Base-by-base conservation (phyloP, 2,329 filamentous ascomycete species). In the Sporothrix brasiliensis region DNA sequence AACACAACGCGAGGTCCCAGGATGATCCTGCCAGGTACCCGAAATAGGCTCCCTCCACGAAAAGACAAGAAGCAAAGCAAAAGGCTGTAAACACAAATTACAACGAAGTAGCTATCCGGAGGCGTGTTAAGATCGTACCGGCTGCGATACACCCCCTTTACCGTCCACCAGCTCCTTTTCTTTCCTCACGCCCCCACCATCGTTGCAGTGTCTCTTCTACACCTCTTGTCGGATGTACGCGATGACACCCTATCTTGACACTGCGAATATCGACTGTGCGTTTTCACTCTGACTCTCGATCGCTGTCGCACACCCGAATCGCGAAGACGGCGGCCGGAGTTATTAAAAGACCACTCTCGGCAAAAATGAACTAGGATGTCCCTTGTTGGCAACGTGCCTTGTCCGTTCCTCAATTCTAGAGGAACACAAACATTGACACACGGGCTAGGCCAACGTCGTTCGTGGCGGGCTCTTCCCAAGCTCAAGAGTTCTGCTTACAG, bases 11-110 rank as follows among this genome's bases (percentile, higher is more conserved):
- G 7, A 27, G 13, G 30, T 21, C 24, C 52, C 39, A 39, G 50
- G 66, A 13, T 68, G n/a, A 14, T 24, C 19, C 50, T 56, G 52
- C 49, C 66, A 68, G 52, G 66, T 68, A 58, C 66, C 66, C 66
- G 53, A 58, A 68, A 47, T 68, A 47, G 34, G 50, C 39, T 49
- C 39, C 39, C 27, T 1, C 30, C 30, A 58, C 39, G 54, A 7
- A 58, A n/a, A n/a, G 6, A 58, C 27, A 39, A n/a, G n/a, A n/a
- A n/a, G n/a, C n/a, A n/a, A 11, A 10, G 14, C 7, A 14, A 56
- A 39, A 39, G 27, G 54, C 27, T 61, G 58, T 61, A 11, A 11
- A 6, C n/a, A 11, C 39, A 49, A 5, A 27, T 49, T 49, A 21
- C 21, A 41, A 4, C 56, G n/a, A 61, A 41, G 34, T 61, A 7